Conservation (phyloP, 345 rosid genomes). For the thale cress (Arabidopsis thaliana) region TAIR10.1 NC_003070.9:3375001-3375500, state of each 20-base stretch:
- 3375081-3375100: slow-evolving; percentile 19
- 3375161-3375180: slow-evolving; percentile 94
- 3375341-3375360: slow-evolving; percentile 16
- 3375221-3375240: slow-evolving; percentile 15
- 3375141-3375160: slow-evolving; percentile 92
- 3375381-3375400: slow-evolving; percentile 14
- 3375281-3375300: slow-evolving; percentile 10
- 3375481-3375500: slow-evolving; percentile 73
- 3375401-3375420: neutral
- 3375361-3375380: neutral
- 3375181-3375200: slow-evolving; percentile 55
- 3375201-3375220: slow-evolving; percentile 20
- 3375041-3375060: slow-evolving; percentile 95
- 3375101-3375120: slow-evolving; percentile 33
- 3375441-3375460: slow-evolving; percentile 22
- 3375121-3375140: slow-evolving; percentile 97
- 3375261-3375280: slow-evolving; percentile 16
- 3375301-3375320: slow-evolving; percentile 5
- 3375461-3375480: slow-evolving; percentile 96
- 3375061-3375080: slow-evolving; percentile 9
- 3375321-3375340: neutral
- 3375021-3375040: slow-evolving; percentile 97
- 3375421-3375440: neutral
- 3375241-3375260: neutral
- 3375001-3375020: slow-evolving; percentile 92